Base-by-base conservation (phyloP, 1,284 basidiomycete species). In the Sporisorium sorghi region DNA sequence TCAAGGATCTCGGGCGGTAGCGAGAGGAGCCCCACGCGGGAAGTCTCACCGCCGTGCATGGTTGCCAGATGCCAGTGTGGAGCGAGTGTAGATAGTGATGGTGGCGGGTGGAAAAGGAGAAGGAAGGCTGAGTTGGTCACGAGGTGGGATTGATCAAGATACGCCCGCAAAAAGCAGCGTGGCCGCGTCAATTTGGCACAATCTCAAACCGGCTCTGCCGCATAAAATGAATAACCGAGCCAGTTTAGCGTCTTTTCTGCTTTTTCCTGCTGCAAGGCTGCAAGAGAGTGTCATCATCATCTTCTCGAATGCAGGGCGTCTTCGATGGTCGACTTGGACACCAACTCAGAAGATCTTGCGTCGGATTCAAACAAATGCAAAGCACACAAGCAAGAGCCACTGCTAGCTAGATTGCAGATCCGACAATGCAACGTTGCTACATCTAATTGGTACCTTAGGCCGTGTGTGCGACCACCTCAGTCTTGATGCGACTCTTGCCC, bases 401-500 rank as follows among this genome's bases (percentile, higher is more conserved):
- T 9, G 8, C 21, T n/a, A n/a, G n/a, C 6, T 47, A 15, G 12
- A 12, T 49, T 49, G 47, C 30, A 30, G 12, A 14, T 23, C 32
- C 32, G 19, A 33, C 9, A 33, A 21, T 19, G 47, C 30, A 33
- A 35, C 30, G 30, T 30, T 43, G 42, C 24, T 44, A 26, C 17
- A 28, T 46, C 44, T 46, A 46, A 17, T 17, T 10, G 5, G n/a
- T 8, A 28, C 5, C n/a, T n/a, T 47, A 47, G 28, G 76, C 82
- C 14, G 66, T 66, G 59, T 83, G 80, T 24, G 77, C 79, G 15
- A 83, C 81, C 14, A 83, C 78, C 52, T 82, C 79, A 47, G 75
- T 81, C 64, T 73, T 76, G 54, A 79, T 73, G 33, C 72, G 58
- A 30, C 65, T 60, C 85, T 92, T 96, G n/a, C 94, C 94, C 74